These are phyloP conservation scores for Conticribra weissflogii DNA, from an alignment of 108 stramenopile genomes.

Conservation along the genomic window DNA sequence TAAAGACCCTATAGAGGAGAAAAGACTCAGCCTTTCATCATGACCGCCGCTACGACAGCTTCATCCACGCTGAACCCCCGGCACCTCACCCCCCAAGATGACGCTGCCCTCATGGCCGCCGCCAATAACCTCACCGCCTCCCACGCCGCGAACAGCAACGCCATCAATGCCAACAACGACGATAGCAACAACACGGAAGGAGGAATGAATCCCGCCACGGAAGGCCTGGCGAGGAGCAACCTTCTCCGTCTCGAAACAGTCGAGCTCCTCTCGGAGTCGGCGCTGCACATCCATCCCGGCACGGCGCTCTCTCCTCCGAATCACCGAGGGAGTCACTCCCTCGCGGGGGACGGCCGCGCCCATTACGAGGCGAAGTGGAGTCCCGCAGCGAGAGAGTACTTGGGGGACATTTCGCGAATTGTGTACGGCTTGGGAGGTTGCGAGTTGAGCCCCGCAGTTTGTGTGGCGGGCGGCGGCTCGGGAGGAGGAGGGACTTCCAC, in stretches of 20 bases:
- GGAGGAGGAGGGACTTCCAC: too few relatives aligned
- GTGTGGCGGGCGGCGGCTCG: too few relatives aligned
- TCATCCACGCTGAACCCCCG: too few relatives aligned
- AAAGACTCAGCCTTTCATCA: too few relatives aligned
- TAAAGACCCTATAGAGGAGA: too few relatives aligned
- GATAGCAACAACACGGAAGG: not conserved
- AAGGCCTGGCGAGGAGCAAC: slow-evolving; percentile 70
- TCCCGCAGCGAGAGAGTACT: slow-evolving; percentile 49
- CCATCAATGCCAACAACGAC: not conserved
- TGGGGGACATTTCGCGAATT: slow-evolving; percentile 35
- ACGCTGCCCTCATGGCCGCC: not conserved
- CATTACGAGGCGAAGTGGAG: slow-evolving; percentile 61
- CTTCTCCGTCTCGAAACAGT: slow-evolving; percentile 70
- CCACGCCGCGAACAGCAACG: not conserved
- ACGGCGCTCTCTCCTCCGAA: not conserved
- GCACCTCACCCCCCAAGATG: not conserved
- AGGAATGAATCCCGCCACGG: slow-evolving; percentile 20
- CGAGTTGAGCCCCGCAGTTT: slow-evolving; percentile 7
- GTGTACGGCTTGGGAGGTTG: slow-evolving; percentile 2
- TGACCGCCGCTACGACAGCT: too few relatives aligned
- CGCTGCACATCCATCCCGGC: slow-evolving; percentile 31
- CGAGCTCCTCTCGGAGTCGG: slow-evolving; percentile 72
- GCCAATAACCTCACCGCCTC: not conserved
- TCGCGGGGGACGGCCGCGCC: slow-evolving; percentile 36
- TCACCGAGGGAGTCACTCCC: slow-evolving; percentile 25